Base-by-base conservation (phyloP, 495 filamentous ascomycete species). In the Penicillium malachiteum region DNA sequence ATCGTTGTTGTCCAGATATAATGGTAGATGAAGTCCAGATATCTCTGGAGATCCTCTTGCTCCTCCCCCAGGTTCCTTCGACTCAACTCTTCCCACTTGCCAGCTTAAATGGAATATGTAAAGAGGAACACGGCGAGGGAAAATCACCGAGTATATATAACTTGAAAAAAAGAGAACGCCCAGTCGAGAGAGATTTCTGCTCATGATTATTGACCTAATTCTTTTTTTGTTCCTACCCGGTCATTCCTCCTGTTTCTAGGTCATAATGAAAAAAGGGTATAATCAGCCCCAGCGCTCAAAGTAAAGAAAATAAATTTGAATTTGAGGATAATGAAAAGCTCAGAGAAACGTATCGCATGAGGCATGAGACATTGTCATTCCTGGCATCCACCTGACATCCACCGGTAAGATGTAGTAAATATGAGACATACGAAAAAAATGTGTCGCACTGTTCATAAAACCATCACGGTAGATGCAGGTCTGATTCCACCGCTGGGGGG, bases 161-260 rank as follows among this genome's bases (percentile, higher is more conserved):
- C 35, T 17, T 21, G 26, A 50, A 37, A 51, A 55, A 32, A 55
- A 53, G 40, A 21, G 55, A 56, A 62, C 52, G 52, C 56, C 55
- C 58, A 54, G 49, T 45, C 44, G 45, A 56, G 38, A 54, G 45
- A 56, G 38, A 54, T 47, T 44, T 44, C 46, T 53, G 50, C 48
- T 63, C 52, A 49, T 56, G 48, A 49, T 46, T 54, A 55, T 49
- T 53, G 52, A 63, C 55, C 56, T 56, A 52, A 46, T 52, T 37
- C 32, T 38, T 18, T 45, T 38, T 54, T 48, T 18, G n/a, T 34
- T 16, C 59, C n/a, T 51, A n/a, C 31, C 30, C 14, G 31, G 18
- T 38, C 34, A 13, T 56, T 67, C 52, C 57, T 55, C 57, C 54
- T 64, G 9, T 55, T 57, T 52, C 41, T 57, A 57, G 51, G 54